Percentiles rank a stretch among this genome's conserved stretches.
Conservation (phyloP, 176 grass and related monocot genomes). For the Raddia distichophylla region DNA sequence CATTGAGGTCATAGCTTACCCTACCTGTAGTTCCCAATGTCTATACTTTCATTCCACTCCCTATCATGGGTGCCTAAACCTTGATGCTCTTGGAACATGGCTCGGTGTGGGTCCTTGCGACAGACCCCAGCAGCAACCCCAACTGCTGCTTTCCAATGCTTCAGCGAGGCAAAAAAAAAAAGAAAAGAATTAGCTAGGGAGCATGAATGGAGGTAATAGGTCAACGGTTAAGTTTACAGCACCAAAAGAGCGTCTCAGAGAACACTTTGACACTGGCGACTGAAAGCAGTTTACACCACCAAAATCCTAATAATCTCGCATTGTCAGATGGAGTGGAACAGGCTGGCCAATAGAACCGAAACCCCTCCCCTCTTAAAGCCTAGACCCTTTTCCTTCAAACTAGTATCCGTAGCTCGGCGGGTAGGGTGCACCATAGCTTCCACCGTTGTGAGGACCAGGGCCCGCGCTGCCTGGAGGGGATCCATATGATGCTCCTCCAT, state of each 20-base stretch:
- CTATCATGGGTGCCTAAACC: background rate
- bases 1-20: background rate
- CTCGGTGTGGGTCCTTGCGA: background rate
- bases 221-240: background rate
- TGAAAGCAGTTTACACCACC: slow-evolving; percentile 46
- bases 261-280: background rate
- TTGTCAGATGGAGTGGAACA: slow-evolving; percentile 30
- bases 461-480: slow-evolving; percentile 39
- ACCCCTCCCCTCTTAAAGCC: slow-evolving; percentile 4
- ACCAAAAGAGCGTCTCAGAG: background rate
- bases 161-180: background rate
- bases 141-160: background rate
- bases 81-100: background rate
- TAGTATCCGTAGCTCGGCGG: slow-evolving; percentile 73
- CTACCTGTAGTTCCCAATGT: background rate
- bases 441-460: slow-evolving; percentile 49
- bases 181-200: background rate
- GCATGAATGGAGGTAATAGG: background rate
- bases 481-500: slow-evolving; percentile 63
- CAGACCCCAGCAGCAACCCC: background rate
- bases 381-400: background rate
- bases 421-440: slow-evolving; percentile 65
- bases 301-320: slow-evolving; percentile 17
- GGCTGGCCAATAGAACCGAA: slow-evolving; percentile 31
- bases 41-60: background rate